Conservation (phyloP, 257 asterid species). For the Przewalskia tangutica region DNA sequence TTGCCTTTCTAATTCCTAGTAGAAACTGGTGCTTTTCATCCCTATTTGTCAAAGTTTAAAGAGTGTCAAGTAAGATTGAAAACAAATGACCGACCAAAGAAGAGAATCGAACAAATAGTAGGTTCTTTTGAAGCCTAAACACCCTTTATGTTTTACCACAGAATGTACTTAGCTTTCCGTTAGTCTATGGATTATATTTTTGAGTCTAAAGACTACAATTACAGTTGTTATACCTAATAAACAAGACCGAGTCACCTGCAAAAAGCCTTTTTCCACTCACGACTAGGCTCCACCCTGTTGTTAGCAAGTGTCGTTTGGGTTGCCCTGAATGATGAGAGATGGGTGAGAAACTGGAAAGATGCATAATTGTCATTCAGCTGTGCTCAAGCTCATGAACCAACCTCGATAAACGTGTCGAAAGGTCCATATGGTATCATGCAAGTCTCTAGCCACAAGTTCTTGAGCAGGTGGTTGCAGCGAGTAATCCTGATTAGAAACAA, state of each 20-base stretch:
- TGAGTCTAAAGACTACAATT: not conserved
- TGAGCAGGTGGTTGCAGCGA: conserved; percentile 93
- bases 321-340: conserved; percentile 42
- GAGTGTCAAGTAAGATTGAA: not conserved
- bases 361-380: not conserved
- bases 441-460: conserved; percentile 83
- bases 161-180: not conserved
- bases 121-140: too few species aligned
- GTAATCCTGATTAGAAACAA: conserved; percentile 46
- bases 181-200: not conserved
- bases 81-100: too few species aligned
- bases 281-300: conserved; percentile 95
- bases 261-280: conserved; percentile 82
- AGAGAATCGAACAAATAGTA: too few species aligned
- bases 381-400: conserved; percentile 14
- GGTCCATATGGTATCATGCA: conserved; percentile 81
- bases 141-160: not conserved
- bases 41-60: conserved; percentile 24
- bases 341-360: not conserved
- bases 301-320: conserved; percentile 90
- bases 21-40: conserved; percentile 84
- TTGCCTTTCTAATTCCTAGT: conserved; percentile 70
- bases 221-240: conserved; percentile 49
- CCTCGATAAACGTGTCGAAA: conserved; percentile 95
- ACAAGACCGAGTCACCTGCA: conserved; percentile 88